Evolutionary conservation across 2,329 filamentous ascomycete genomes (phyloP).

Genomic region (Aspergillus chevalieri): DNA sequence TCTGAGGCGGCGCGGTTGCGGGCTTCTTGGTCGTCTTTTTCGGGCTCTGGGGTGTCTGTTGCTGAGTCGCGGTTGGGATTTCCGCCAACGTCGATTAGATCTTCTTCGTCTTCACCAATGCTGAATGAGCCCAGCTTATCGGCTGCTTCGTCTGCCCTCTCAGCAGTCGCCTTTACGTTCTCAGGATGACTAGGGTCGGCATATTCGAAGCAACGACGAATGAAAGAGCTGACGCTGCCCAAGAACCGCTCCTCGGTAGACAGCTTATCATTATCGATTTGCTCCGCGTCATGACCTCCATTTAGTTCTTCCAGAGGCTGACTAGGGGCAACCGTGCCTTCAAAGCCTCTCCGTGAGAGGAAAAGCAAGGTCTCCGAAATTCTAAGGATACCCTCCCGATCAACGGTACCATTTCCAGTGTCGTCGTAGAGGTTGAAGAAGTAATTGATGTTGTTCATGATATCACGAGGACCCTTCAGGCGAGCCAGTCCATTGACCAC

Average conservation of each 20-base stretch:
- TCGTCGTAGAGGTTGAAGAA: conserved; percentile 98
- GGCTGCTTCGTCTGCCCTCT: conserved; percentile 22
- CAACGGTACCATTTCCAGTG: conserved; percentile 80
- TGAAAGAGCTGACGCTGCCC: conserved; percentile 90
- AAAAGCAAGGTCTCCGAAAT: conserved; percentile 94
- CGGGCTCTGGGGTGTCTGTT: conserved; percentile 9
- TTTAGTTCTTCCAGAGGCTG: conserved; percentile 52
- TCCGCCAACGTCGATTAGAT: conserved; percentile 37
- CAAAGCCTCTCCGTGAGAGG: conserved; percentile 79
- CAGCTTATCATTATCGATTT: conserved; percentile 39
- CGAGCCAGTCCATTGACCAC: conserved; percentile 85
- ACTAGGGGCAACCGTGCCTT: conserved; percentile 64
- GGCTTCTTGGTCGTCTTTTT: conserved; percentile 23
- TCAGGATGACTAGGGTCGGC: conserved; percentile 81
- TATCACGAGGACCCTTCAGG: conserved; percentile 88
- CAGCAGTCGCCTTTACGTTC: conserved; percentile 40
- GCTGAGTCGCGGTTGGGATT: conserved; percentile 14
- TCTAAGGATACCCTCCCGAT: conserved; percentile 86
- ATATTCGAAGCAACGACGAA: conserved; percentile 93
- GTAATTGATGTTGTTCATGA: conserved; percentile 96
- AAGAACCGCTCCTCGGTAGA: conserved; percentile 81
- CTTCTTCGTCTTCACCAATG: conserved; percentile 63
- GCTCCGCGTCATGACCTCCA: conserved; percentile 27
- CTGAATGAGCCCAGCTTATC: conserved; percentile 57
- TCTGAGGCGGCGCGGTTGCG: conserved; percentile 60